Percentiles rank a stretch among this genome's conserved stretches.
Evolutionary conservation across 2,329 filamentous ascomycete species (phyloP).

Genomic region (Ceratocystis colombiana): DNA sequence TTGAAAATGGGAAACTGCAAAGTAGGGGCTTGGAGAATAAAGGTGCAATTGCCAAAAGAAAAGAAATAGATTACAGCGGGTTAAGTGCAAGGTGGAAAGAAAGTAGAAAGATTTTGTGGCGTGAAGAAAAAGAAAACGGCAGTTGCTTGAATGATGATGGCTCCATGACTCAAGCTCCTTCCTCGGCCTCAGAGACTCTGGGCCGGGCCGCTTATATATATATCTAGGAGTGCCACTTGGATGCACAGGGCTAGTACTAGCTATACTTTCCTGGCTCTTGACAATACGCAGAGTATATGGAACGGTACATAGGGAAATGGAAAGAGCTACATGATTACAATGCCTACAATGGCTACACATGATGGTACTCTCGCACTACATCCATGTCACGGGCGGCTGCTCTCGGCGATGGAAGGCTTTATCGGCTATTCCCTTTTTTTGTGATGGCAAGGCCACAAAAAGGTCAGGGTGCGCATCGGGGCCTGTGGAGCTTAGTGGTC

Average conservation of each 20-base stretch:
- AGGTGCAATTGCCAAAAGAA: background rate
- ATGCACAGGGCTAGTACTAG: background rate
- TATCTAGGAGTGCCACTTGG: background rate
- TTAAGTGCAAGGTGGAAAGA: background rate
- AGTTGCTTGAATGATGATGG: constrained; percentile 4
- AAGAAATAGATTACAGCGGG: background rate
- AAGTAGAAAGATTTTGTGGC: background rate
- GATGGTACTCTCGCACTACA: background rate
- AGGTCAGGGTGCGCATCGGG: background rate
- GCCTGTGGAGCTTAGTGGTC: background rate
- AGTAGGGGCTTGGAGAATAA: background rate
- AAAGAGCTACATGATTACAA: background rate
- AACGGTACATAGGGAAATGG: too few species aligned
- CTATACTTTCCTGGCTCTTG: background rate
- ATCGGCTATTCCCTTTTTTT: constrained; percentile 6
- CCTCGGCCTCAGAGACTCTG: background rate
- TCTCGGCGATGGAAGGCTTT: background rate
- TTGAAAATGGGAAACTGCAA: background rate
- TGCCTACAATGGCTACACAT: background rate
- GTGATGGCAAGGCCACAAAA: background rate
- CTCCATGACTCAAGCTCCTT: constrained; percentile 1
- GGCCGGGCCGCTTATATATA: background rate
- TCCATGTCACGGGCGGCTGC: background rate
- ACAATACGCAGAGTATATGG: background rate
- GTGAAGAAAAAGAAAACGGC: constrained; percentile 1